These are phyloP conservation scores for Acacia crassicarpa DNA, from an alignment of 306 rosid genomes.

Conservation along the genomic window DNA sequence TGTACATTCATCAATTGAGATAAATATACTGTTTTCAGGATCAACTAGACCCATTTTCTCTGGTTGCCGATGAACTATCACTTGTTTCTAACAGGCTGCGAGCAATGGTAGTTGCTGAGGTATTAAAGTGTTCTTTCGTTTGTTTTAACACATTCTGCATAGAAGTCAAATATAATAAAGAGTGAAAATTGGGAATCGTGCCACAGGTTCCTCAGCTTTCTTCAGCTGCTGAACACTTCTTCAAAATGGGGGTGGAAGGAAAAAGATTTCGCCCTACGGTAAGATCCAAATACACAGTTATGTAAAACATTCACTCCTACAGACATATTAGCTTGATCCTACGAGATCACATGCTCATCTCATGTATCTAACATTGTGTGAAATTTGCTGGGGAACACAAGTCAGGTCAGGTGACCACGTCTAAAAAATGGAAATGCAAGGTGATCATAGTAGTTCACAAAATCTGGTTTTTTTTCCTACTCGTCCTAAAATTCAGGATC, in stretches of 20 bases:
- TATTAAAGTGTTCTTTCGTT: constrained; percentile 30
- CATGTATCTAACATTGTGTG: not conserved
- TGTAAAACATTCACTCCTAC: not conserved
- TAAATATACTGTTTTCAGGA: constrained; percentile 53
- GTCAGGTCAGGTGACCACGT: not conserved
- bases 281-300: constrained; percentile 22
- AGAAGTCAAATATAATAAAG: not conserved
- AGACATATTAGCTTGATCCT: not conserved
- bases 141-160: constrained; percentile 15
- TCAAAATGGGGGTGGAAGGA: constrained; percentile 95
- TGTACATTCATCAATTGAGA: constrained; percentile 7
- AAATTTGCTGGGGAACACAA: not conserved
- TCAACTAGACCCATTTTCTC: constrained; percentile 81
- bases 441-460: not conserved
- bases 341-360: not conserved
- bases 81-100: constrained; percentile 72
- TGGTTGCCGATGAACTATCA: constrained; percentile 89
- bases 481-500: not conserved
- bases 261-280: constrained; percentile 98
- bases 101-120: constrained; percentile 85
- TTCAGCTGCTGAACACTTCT: constrained; percentile 89
- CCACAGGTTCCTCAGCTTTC: constrained; percentile 96
- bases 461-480: not conserved
- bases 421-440: not conserved
- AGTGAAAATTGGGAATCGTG: constrained; percentile 27